These are phyloP conservation scores for Emmonsia crescens DNA, from an alignment of 2,329 filamentous ascomycete species.

Conservation along the genomic window DNA sequence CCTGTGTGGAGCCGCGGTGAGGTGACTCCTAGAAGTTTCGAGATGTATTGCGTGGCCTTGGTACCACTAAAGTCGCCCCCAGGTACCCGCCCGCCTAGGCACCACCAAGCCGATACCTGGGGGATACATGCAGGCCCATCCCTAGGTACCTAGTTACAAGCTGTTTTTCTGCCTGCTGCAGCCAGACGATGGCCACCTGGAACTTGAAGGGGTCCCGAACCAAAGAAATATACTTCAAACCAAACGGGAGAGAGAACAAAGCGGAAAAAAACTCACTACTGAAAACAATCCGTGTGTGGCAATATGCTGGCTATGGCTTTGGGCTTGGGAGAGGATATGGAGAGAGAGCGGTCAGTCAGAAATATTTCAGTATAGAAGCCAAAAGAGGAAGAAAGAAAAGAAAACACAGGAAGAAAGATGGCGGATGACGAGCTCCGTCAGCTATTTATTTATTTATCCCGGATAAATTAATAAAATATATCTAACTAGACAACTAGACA, in stretches of 20 bases:
- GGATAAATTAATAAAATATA: too few species aligned
- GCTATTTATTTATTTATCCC: background rate
- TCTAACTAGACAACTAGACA: background rate
- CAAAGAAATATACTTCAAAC: background rate
- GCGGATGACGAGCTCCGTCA: background rate
- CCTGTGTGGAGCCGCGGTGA: background rate
- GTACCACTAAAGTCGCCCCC: background rate
- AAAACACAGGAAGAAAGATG: background rate
- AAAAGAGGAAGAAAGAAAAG: background rate
- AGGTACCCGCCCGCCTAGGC: background rate
- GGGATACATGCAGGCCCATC: background rate
- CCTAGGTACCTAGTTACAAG: background rate
- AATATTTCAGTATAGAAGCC: too few species aligned
- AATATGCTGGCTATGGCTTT: background rate
- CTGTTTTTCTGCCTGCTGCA: background rate
- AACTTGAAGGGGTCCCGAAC: background rate
- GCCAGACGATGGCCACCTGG: too few species aligned
- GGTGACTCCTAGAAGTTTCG: conserved; percentile 10
- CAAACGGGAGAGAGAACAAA: background rate
- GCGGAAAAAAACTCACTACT: background rate
- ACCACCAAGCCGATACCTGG: background rate
- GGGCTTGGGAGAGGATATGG: background rate
- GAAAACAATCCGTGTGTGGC: background rate
- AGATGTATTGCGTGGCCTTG: background rate
- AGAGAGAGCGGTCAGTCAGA: background rate